These are phyloP conservation scores for Eucalyptus cladocalyx DNA, from an alignment of 345 rosid genomes.

Conservation along the genomic window DNA sequence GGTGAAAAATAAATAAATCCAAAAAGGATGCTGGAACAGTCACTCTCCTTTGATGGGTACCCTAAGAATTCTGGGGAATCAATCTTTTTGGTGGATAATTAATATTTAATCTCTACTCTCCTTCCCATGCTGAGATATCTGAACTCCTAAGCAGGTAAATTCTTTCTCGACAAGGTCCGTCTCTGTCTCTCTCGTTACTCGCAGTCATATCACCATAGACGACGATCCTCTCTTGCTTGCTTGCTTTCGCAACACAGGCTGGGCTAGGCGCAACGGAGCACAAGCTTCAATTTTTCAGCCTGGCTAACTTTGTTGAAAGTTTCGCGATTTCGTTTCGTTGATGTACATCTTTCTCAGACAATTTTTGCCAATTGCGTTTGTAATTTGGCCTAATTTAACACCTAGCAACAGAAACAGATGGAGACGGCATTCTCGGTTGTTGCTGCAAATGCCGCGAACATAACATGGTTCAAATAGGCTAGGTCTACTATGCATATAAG, in stretches of 20 bases:
- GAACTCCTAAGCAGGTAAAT: not conserved
- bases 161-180: not conserved
- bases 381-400: not conserved
- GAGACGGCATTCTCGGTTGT: not conserved
- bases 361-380: not conserved
- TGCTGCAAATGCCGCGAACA: not conserved
- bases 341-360: not conserved
- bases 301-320: not conserved
- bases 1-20: not conserved
- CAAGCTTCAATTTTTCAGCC: not conserved
- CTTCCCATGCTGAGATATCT: not conserved
- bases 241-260: not conserved
- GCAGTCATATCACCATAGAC: not conserved
- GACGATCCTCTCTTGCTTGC: not conserved
- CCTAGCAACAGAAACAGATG: not conserved
- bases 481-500: not conserved
- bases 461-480: not conserved
- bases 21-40: no score
- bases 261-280: not conserved
- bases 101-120: not conserved
- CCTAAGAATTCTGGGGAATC: not conserved
- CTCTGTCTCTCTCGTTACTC: not conserved
- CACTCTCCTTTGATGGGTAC: no score
- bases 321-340: not conserved
- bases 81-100: not conserved